Conservation (phyloP, 768 basidiomycete species). For the Asterophora parasitica region DNA sequence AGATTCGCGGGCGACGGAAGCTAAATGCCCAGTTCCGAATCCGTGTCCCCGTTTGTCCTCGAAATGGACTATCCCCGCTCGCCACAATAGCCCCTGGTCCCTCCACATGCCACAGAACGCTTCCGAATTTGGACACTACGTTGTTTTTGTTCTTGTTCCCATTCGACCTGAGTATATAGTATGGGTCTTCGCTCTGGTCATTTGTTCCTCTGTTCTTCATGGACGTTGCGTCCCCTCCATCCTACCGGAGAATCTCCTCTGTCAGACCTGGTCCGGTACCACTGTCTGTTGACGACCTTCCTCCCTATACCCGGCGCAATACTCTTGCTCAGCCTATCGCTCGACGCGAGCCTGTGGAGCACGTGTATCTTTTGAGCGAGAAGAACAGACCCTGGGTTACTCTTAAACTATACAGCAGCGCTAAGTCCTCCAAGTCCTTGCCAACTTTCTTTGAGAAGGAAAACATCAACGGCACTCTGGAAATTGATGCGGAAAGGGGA, state of each 20-base stretch:
- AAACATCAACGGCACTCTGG: constrained; percentile 42
- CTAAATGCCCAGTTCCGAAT: constrained; percentile 8
- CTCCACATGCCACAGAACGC: constrained; percentile 5
- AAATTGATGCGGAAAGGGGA: constrained; percentile 44
- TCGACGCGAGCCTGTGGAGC: constrained; percentile 45
- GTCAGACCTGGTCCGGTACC: constrained; percentile 46
- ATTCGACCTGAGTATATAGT: constrained; percentile 15
- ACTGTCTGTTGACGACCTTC: constrained; percentile 40
- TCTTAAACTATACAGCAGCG: constrained; percentile 45
- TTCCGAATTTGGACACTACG: constrained; percentile 18
- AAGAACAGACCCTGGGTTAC: constrained; percentile 41
- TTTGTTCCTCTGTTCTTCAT: constrained; percentile 24
- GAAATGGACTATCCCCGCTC: constrained; percentile 10
- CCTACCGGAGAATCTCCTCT: constrained; percentile 44
- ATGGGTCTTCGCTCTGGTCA: neutral
- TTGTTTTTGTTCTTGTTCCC: constrained; percentile 22
- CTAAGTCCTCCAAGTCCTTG: constrained; percentile 45
- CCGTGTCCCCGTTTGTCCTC: constrained; percentile 12
- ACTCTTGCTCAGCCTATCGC: constrained; percentile 35
- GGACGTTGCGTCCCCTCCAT: constrained; percentile 46
- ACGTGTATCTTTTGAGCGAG: constrained; percentile 37
- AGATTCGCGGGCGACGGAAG: neutral
- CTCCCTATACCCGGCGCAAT: constrained; percentile 45
- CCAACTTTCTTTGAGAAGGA: constrained; percentile 54
- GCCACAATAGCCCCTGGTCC: constrained; percentile 20